Evolutionary conservation across 257 asterid genomes (phyloP).

Genomic region (Craterostigma plantagineum): DNA sequence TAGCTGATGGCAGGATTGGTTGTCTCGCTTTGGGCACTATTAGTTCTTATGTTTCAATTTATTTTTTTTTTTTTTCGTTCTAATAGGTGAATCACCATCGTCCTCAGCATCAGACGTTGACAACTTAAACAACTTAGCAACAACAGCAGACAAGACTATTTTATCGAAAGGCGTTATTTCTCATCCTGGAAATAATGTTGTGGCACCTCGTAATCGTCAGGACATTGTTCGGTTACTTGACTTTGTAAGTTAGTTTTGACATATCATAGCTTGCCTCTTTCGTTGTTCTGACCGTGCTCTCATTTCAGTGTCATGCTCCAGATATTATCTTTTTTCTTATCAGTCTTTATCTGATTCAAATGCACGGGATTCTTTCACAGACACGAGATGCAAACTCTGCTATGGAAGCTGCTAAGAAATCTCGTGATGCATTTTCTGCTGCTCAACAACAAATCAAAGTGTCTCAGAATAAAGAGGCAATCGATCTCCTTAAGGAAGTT

Average conservation of each 20-base stretch:
- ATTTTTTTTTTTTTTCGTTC: conserved; percentile 14
- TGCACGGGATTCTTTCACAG: conserved; percentile 21
- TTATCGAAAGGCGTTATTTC: conserved; percentile 42
- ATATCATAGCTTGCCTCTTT: too few species aligned
- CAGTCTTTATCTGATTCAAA: neutral
- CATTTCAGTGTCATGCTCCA: too few species aligned
- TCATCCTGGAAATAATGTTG: conserved; percentile 35
- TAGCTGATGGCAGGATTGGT: too few species aligned
- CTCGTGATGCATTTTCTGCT: conserved; percentile 46
- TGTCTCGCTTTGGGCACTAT: neutral
- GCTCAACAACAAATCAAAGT: conserved; percentile 31
- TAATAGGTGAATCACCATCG: conserved; percentile 84
- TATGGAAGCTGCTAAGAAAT: conserved; percentile 73
- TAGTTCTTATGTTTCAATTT: neutral
- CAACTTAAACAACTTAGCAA: conserved; percentile 55
- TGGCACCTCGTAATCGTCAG: conserved; percentile 46
- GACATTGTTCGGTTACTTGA: conserved; percentile 60
- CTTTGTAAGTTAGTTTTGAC: conserved; percentile 89
- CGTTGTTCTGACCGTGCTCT: too few species aligned
- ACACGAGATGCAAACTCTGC: conserved; percentile 56
- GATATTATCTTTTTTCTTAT: neutral
- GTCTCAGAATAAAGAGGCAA: conserved; percentile 40
- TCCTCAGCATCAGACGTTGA: conserved; percentile 92
- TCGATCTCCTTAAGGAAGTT: conserved; percentile 40
- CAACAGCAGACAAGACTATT: conserved; percentile 36